Conservation (phyloP, 2,329 filamentous ascomycete genomes). For the Penicillium thymicola region DNA sequence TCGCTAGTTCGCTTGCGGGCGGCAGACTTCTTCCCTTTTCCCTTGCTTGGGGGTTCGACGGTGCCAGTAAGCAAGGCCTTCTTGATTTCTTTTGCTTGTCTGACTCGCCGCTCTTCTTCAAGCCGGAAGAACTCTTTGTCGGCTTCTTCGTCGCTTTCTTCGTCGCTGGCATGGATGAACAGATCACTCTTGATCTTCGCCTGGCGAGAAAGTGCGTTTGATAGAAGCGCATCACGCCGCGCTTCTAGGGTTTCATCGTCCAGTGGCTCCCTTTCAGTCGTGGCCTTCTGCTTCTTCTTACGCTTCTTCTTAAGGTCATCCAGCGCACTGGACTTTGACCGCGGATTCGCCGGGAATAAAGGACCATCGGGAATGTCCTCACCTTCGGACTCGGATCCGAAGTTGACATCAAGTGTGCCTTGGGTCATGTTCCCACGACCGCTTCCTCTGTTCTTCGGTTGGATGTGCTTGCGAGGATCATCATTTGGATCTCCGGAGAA, state of each 20-base stretch:
- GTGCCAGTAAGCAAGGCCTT: conserved; percentile 46
- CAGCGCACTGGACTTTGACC: conserved; percentile 51
- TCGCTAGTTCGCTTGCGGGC: conserved; percentile 32
- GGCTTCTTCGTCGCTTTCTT: conserved; percentile 77
- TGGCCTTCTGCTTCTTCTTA: conserved; percentile 51
- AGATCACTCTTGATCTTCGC: conserved; percentile 79
- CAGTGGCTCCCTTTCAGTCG: conserved; percentile 53
- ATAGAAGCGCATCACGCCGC: conserved; percentile 58
- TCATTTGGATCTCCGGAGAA: conserved; percentile 72
- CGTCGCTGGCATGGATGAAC: conserved; percentile 79
- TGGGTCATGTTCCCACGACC: conserved; percentile 29
- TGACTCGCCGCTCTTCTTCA: conserved; percentile 65
- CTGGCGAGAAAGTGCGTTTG: conserved; percentile 72
- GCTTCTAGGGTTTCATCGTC: conserved; percentile 60
- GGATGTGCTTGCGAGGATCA: conserved; percentile 73
- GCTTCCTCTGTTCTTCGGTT: conserved; percentile 59
- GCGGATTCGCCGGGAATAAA: conserved; percentile 61
- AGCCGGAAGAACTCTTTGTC: conserved; percentile 72
- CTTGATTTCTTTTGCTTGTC: conserved; percentile 50
- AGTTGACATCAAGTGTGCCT: conserved; percentile 52
- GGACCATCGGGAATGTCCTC: conserved; percentile 57
- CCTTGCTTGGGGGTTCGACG: conserved; percentile 28
- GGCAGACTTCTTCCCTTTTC: conserved; percentile 27
- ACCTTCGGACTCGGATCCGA: conserved; percentile 68
- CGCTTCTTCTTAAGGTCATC: conserved; percentile 60